Evolutionary conservation across 768 basidiomycete genomes (phyloP).

Genomic region (Tulasnella sp.): DNA sequence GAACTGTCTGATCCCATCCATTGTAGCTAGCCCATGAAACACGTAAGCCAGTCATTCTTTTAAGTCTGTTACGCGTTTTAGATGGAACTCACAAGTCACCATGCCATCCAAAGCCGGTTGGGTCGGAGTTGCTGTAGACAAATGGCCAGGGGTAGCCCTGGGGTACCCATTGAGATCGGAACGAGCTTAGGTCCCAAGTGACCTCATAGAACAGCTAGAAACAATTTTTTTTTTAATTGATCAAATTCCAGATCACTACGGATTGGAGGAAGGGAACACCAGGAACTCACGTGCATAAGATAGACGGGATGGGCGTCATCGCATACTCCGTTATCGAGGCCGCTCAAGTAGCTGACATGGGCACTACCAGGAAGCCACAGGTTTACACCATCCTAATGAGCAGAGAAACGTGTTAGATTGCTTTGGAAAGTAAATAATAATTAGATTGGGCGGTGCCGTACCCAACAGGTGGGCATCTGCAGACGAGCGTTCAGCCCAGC

Average conservation of each 20-base stretch:
- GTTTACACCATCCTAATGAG: constrained; percentile 22
- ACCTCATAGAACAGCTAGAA: constrained; percentile 16
- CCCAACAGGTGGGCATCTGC: constrained; percentile 16
- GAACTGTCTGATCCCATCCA: background rate
- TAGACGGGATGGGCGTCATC: constrained; percentile 13
- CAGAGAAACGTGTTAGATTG: no score
- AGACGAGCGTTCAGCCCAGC: constrained; percentile 32
- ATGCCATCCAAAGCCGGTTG: constrained; percentile 18
- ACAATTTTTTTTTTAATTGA: no score
- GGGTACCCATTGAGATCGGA: constrained; percentile 6
- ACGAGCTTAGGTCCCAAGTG: constrained; percentile 16
- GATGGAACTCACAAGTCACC: constrained; percentile 23
- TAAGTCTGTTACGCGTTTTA: no score
- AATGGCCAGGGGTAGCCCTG: constrained; percentile 15
- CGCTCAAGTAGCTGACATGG: constrained; percentile 13
- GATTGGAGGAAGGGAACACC: no score
- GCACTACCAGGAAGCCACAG: constrained; percentile 32
- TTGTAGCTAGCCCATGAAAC: no score
- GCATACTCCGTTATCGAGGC: constrained; percentile 14
- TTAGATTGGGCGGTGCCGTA: no score
- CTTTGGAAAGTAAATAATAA: no score
- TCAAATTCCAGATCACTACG: no score
- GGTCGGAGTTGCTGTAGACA: constrained; percentile 16
- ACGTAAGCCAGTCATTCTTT: no score
- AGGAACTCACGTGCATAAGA: constrained; percentile 10